Evolutionary conservation across 768 basidiomycete genomes (phyloP).

Genomic region (Psilocybe sp.): DNA sequence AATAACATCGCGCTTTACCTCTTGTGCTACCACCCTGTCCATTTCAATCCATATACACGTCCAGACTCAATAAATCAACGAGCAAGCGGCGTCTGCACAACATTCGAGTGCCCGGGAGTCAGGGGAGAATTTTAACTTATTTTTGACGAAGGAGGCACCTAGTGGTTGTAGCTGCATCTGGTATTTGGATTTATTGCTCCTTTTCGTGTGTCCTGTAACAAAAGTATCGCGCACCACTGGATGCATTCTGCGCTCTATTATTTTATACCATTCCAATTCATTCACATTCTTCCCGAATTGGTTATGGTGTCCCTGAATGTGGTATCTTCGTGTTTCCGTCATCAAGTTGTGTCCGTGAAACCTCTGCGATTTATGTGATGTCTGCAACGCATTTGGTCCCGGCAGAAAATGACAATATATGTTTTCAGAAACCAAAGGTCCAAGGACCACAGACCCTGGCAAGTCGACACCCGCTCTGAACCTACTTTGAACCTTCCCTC

Average conservation of each 20-base stretch:
- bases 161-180: constrained; percentile 8
- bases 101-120: neutral
- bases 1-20: constrained; percentile 18
- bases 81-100: too few species aligned
- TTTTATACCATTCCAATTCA: constrained; percentile 30
- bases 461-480: too few species aligned
- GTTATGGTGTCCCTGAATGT: neutral
- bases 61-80: too few species aligned
- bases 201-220: constrained; percentile 28
- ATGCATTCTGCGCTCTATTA: constrained; percentile 18
- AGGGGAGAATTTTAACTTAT: constrained; percentile 13
- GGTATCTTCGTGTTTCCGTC: neutral
- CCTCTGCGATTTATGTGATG: neutral
- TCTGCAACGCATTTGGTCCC: too few species aligned
- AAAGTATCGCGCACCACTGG: constrained; percentile 28
- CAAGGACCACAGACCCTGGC: too few species aligned
- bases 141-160: constrained; percentile 4
- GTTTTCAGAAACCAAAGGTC: too few species aligned
- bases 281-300: constrained; percentile 1
- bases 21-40: neutral
- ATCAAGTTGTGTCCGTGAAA: neutral
- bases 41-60: neutral
- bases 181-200: constrained; percentile 29
- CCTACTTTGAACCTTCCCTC: too few species aligned
- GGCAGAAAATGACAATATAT: too few species aligned